phyloP scores from a whole-genome alignment of 371 early-diverging fungal genomes.

The Mortierella sp. region DNA sequence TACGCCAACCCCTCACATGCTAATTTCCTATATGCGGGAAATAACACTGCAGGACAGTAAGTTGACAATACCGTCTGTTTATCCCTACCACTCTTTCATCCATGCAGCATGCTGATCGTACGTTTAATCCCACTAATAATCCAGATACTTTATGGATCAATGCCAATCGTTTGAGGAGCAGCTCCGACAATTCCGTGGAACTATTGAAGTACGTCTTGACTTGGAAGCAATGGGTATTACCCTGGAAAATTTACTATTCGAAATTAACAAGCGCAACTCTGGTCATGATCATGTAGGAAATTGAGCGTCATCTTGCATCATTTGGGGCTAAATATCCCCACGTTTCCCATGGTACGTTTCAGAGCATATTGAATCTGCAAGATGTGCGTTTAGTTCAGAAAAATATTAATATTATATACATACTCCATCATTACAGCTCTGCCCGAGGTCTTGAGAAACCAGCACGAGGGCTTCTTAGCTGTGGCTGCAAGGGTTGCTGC shows the following conservation, averaged over 20 bases:
- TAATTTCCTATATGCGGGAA: slow-evolving; percentile 46
- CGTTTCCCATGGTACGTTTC: slow-evolving; percentile 39
- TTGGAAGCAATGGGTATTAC: not conserved
- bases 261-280: not conserved
- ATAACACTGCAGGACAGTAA: slow-evolving; percentile 47
- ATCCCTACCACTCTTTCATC: not conserved
- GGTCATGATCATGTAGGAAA: slow-evolving; percentile 19
- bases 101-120: not conserved
- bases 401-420: not conserved
- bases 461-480: slow-evolving; percentile 74
- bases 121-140: not conserved
- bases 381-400: not conserved
- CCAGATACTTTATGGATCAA: slow-evolving; percentile 41
- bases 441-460: slow-evolving; percentile 69
- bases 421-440: slow-evolving; percentile 52
- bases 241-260: not conserved
- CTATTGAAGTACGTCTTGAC: slow-evolving; percentile 32
- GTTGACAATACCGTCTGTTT: not conserved
- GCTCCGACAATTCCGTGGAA: slow-evolving; percentile 45
- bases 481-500: slow-evolving; percentile 70
- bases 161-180: slow-evolving; percentile 45
- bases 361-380: not conserved
- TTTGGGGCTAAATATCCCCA: slow-evolving; percentile 34
- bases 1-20: slow-evolving; percentile 45
- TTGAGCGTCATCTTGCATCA: slow-evolving; percentile 51